phyloP scores from a whole-genome alignment of 306 rosid species.

The Prosopis cineraria region DNA sequence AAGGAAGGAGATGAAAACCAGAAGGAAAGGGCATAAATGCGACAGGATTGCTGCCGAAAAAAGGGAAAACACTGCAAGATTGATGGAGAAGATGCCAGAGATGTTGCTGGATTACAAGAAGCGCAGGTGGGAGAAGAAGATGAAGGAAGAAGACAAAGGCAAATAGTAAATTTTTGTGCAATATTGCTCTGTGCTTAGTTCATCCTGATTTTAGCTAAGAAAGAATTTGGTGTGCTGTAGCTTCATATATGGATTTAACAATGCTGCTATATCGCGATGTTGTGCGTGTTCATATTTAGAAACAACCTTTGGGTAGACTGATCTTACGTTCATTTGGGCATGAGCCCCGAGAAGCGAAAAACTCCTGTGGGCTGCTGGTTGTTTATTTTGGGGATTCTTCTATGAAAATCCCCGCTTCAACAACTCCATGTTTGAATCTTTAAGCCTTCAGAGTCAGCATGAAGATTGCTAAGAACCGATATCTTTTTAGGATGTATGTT shows the following conservation, averaged over 20 bases:
- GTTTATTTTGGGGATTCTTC: neutral
- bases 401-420: neutral
- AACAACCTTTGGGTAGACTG: slow-evolving; percentile 28
- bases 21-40: slow-evolving; percentile 86
- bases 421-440: neutral
- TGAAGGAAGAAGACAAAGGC: slow-evolving; percentile 92
- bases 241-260: slow-evolving; percentile 1
- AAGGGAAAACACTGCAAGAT: slow-evolving; percentile 71
- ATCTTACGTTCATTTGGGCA: neutral
- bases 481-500: too few species aligned
- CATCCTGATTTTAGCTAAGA: slow-evolving; percentile 3
- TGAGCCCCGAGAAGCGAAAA: slow-evolving; percentile 1
- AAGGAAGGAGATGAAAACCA: slow-evolving; percentile 81
- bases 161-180: slow-evolving; percentile 40
- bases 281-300: slow-evolving; percentile 10
- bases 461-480: too few species aligned
- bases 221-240: neutral
- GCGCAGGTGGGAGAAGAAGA: slow-evolving; percentile 91
- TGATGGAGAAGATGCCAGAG: slow-evolving; percentile 89
- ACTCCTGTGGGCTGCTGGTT: neutral
- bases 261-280: slow-evolving; percentile 18
- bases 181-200: slow-evolving; percentile 21
- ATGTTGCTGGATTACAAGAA: slow-evolving; percentile 80
- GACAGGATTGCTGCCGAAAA: slow-evolving; percentile 81
- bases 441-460: too few species aligned